Percentiles rank a stretch among this genome's conserved stretches.
Conservation (phyloP, 352 stramenopile species). For the Globisporangium polare region DNA sequence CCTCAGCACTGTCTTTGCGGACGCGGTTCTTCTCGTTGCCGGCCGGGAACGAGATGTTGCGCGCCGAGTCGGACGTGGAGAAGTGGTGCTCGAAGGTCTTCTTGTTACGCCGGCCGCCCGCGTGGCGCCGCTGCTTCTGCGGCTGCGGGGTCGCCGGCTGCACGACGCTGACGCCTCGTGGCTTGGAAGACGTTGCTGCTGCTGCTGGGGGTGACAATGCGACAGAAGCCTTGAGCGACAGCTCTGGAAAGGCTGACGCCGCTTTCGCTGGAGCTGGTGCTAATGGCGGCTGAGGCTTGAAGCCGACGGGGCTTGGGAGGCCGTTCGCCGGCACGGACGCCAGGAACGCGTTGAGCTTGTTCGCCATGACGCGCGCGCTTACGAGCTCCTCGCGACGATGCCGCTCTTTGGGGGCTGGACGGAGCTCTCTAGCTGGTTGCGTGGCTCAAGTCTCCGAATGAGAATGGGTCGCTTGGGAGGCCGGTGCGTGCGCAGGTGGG, state of each 20-base stretch:
- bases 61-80: slow-evolving; percentile 17
- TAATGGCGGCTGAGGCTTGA: not conserved
- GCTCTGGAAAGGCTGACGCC: slow-evolving; percentile 22
- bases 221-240: slow-evolving; percentile 18
- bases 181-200: not conserved
- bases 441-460: not conserved
- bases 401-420: not conserved
- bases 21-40: slow-evolving; percentile 25
- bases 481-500: not conserved
- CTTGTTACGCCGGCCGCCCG: slow-evolving; percentile 17
- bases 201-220: not conserved
- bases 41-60: slow-evolving; percentile 15
- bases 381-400: not conserved
- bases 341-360: slow-evolving; percentile 78
- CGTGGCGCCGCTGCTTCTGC: slow-evolving; percentile 26
- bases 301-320: slow-evolving; percentile 26
- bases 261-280: slow-evolving; percentile 11
- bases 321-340: slow-evolving; percentile 62
- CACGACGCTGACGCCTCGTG: not conserved
- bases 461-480: not conserved
- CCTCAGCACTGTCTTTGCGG: not conserved
- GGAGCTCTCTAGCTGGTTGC: not conserved
- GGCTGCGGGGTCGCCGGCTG: slow-evolving; percentile 48
- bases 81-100: slow-evolving; percentile 26
- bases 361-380: slow-evolving; percentile 26